Base-by-base conservation (phyloP, 306 rosid species). In the Vigna radiata region DNA sequence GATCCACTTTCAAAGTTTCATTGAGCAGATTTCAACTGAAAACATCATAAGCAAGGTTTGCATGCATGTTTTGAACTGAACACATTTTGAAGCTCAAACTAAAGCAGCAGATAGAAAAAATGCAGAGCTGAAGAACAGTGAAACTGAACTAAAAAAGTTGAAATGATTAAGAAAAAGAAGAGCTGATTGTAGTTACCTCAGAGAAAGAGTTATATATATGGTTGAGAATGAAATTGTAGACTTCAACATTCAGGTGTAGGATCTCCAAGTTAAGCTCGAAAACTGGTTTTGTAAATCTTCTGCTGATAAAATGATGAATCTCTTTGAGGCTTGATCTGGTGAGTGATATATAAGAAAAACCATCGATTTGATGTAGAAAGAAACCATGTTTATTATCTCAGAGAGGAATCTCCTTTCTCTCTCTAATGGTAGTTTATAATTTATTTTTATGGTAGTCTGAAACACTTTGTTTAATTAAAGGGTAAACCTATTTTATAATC, bases 381-480 rank as follows among this genome's bases (percentile, higher is more conserved):
- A 36, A 36, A 5, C 1, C 43, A 13, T 53, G 25, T 49, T 48
- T 23, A 55, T 56, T 23, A 55, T 54, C 44, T 54, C 48, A 23
- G 68, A 63, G 74, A 79, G 79, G 86, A 85, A 85, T 82, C 88
- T 82, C 77, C 68, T n/a, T 39, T 29, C 79, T 76, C 79, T 25
- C 70, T 77, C 50, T 84, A 71, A 15, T 25, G 46, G 12, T 70
- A 77, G 61, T 72, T 82, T 50, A 55, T 85, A 82, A 48, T 69
- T 54, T 69, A 75, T 74, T 82, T 74, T 74, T 58, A 82, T 85
- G 64, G 81, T 65, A 85, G 77, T 75, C 73, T 59, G 84, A 79
- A 79, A 75, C 60, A 72, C 73, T 74, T 18, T 70, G 43, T 75
- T 68, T 48, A 82, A 69, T 82, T 78, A 74, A 82, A 82, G 69